Conservation (phyloP, 2,329 filamentous ascomycete species). For the Aspergillus puulaauensis region DNA sequence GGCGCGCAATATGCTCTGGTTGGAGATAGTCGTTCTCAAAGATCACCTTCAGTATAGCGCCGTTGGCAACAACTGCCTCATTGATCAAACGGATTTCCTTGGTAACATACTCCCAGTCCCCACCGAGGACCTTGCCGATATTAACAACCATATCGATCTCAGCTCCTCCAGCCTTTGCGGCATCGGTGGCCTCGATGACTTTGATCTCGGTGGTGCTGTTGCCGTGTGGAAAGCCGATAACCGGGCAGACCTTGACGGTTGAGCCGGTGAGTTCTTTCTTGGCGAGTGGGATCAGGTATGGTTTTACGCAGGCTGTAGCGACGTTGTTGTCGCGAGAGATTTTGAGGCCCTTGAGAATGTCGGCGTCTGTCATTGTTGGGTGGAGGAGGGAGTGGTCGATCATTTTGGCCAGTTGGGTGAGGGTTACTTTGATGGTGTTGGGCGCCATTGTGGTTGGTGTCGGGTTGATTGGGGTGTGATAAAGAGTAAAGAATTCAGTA, state of each 20-base stretch:
- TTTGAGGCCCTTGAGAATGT: constrained; percentile 51
- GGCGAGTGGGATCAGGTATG: constrained; percentile 54
- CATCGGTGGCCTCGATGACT: constrained; percentile 25
- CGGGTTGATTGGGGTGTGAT: too few relatives aligned
- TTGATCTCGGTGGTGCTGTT: constrained; percentile 57
- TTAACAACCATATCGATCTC: too few relatives aligned
- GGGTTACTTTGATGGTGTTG: constrained; percentile 31
- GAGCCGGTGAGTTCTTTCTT: constrained; percentile 48
- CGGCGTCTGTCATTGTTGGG: constrained; percentile 60
- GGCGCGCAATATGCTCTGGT: constrained; percentile 47
- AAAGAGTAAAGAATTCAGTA: too few relatives aligned
- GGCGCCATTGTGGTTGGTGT: not conserved
- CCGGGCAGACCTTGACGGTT: constrained; percentile 55
- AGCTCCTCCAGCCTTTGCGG: too few relatives aligned
- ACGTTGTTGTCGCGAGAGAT: constrained; percentile 51
- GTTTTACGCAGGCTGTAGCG: constrained; percentile 60
- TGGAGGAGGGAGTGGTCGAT: constrained; percentile 64
- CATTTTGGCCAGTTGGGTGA: constrained; percentile 33
- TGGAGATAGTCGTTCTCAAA: constrained; percentile 61
- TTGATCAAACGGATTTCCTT: constrained; percentile 39
- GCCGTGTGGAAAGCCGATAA: constrained; percentile 63
- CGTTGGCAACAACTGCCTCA: constrained; percentile 43
- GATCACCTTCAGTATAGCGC: constrained; percentile 58
- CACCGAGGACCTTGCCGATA: too few relatives aligned
- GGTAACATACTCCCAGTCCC: too few relatives aligned